Percentiles rank a stretch among this genome's conserved stretches.
Evolutionary conservation across 495 filamentous ascomycete species (phyloP).

Genomic region (Penicillium macrosclerotiorum): DNA sequence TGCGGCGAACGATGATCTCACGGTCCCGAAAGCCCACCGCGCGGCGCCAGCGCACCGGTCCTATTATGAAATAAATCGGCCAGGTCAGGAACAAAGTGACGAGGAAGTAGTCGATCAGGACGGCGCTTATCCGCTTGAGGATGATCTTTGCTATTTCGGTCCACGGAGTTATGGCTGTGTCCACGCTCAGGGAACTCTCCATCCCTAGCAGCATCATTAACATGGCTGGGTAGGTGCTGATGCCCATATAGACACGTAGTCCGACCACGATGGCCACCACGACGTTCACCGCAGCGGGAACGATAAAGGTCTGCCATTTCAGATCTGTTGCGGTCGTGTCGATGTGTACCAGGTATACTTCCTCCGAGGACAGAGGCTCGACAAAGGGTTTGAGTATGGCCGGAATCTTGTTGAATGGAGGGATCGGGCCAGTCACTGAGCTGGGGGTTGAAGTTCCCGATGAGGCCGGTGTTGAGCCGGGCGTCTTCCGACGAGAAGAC

Average conservation of each 20-base stretch:
- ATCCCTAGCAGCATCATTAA: conserved; percentile 59
- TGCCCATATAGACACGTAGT: conserved; percentile 57
- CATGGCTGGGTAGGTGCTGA: conserved; percentile 66
- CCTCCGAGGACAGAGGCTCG: conserved; percentile 53
- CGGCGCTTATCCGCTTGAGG: conserved; percentile 51
- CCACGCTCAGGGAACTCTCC: conserved; percentile 55
- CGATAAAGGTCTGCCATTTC: conserved; percentile 74
- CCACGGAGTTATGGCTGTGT: conserved; percentile 50
- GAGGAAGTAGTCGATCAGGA: conserved; percentile 71
- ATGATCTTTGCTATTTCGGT: conserved; percentile 48
- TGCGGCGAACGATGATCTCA: conserved; percentile 74
- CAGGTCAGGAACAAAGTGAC: conserved; percentile 67
- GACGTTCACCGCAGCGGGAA: conserved; percentile 69
- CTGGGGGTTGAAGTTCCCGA: conserved; percentile 39
- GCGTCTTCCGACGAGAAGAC: conserved; percentile 34
- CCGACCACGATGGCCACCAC: conserved; percentile 55
- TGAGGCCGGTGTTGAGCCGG: conserved; percentile 26
- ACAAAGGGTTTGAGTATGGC: conserved; percentile 58
- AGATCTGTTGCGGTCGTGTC: conserved; percentile 60
- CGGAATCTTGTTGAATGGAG: conserved; percentile 64
- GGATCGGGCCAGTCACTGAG: conserved; percentile 42
- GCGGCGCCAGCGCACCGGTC: conserved; percentile 66
- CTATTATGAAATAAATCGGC: conserved; percentile 69
- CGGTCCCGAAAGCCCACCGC: conserved; percentile 64
- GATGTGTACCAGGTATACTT: conserved; percentile 78